Evolutionary conservation across 495 filamentous ascomycete species (phyloP), one percentile per base, ranked within the genome.

Genomic region (Neurospora hispaniola): DNA sequence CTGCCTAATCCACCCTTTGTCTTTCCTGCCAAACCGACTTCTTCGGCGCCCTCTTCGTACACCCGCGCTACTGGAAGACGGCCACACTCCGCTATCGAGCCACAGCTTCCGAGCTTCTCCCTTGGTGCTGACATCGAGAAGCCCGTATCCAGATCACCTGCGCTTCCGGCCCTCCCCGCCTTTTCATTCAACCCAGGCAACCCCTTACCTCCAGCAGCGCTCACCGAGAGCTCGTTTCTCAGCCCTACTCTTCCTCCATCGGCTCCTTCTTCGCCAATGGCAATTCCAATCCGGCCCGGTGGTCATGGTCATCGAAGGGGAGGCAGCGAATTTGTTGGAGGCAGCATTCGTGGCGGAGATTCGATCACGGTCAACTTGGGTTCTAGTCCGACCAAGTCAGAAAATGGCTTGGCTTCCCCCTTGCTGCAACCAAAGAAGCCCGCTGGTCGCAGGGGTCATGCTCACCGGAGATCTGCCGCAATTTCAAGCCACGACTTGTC

Each of bases 391-490:
- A 88, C 86, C 12, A 91, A 89, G 74, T 85, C 83, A 35, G 90
- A 90, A 35, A 87, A 86, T 69, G 80, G 85, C 40, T 83, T 86
- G 74, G 81, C 84, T 6, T 83, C 89, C 70, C 79, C 83, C 69
- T 81, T 82, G 42, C 75, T 88, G 38, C 79, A 85, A 73, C 79
- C 85, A 41, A 83, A 86, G 43, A 83, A 81, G n/a, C 81, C 86
- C 11, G 73, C 80, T 39, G 83, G 85, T 40, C 84, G 88, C 72
- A 87, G 92, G 76, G 89, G 92, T 23, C 94, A 97, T 82, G 90
- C 90, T 14, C 94, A 97, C 83, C 88, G 93, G 70, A 88, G 94
- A 72, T 96, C 93, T n/a, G 90, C 88, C 42, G 94, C 94, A 1
- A 90, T 97, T 12, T 96, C 93, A n/a, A 90, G 86, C 73, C 89